Evolutionary conservation across 495 filamentous ascomycete species (phyloP), one percentile per base, ranked within the genome.

Genomic region (Aspergillus panamensis): DNA sequence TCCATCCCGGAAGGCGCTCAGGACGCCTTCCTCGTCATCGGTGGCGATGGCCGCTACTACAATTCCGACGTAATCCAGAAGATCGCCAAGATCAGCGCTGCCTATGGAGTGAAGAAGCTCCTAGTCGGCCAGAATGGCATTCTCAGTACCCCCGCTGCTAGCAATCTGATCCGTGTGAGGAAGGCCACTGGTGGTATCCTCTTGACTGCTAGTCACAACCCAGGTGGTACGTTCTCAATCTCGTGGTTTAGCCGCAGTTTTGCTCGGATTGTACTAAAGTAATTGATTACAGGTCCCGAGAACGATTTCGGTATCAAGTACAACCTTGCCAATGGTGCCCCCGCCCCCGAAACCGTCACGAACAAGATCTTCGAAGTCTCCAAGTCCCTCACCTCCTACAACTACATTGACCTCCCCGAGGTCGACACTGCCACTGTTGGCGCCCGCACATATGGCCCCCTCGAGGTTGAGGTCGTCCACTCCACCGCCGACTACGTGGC

Each of bases 261-360:
- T n/a, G 3, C 31, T 13, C 5, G 25, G 2, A 42, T 9, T 10
- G 19, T 31, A 7, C 29, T 14, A 21, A 20, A 19, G 19, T 19
- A 40, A 29, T 20, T 44, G 16, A 51, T 64, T 9, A 6, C 42
- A 97, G 92, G 94, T 25, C 95, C 95, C 48, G 85, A 83, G 58
- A 85, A 91, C 71, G 94, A 98, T 77, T 97, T 97, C 57, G 94
- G 94, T 55, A 97, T 98, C 86, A 98, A 98, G 78, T 98, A 98
- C 82, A 98, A 98, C 80, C 80, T 98, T 49, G 73, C 89, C 66
- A 97, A 97, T 70, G 94, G 94, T 58, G 94, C 91, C 30, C 94
- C 94, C 20, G 94, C 94, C 51, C 94, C 94, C 13, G 94, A 98
- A 69, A 84, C 86, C 21, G 89, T 98, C 57, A 98, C 94, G 58